Conservation (phyloP, 106 monocot genomes). For the Amphibolis antarctica region DNA sequence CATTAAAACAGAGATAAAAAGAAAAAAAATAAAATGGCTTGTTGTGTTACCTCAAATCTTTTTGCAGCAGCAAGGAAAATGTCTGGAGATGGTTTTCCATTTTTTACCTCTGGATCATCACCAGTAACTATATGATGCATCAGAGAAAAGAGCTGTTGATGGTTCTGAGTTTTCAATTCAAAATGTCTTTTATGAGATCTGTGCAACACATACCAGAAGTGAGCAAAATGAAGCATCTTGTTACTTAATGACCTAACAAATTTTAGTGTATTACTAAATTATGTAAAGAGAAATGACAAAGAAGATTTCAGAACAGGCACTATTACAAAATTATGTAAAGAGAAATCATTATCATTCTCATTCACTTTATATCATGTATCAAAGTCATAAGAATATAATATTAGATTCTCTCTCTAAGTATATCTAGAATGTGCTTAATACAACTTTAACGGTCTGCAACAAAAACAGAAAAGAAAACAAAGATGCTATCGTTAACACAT, state of each 20-base stretch:
- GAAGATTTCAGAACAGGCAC: too few relatives aligned
- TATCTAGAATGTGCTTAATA: too few relatives aligned
- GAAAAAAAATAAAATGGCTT: not conserved
- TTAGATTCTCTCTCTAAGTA: too few relatives aligned
- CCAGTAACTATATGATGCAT: conserved; percentile 94
- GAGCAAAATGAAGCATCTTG: not conserved
- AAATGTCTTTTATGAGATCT: conserved; percentile 57
- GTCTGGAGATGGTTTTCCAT: conserved; percentile 88
- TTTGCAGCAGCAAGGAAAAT: conserved; percentile 66
- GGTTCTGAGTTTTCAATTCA: conserved; percentile 69
- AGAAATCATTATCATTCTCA: too few relatives aligned
- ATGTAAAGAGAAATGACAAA: too few relatives aligned
- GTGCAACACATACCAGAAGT: conserved; percentile 3
- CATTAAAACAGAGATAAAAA: not conserved
- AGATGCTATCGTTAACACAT: not conserved
- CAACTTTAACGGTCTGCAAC: not conserved
- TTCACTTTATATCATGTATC: too few relatives aligned
- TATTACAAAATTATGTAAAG: too few relatives aligned
- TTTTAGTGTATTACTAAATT: not conserved
- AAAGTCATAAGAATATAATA: too few relatives aligned
- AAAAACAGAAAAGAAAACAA: not conserved
- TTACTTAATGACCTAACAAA: not conserved
- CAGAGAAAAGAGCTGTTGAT: conserved; percentile 49
- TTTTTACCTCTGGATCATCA: conserved; percentile 79
- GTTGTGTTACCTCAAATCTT: conserved; percentile 62